Conservation (phyloP, 768 basidiomycete species). For the Pleurotus tuber-regium region DNA sequence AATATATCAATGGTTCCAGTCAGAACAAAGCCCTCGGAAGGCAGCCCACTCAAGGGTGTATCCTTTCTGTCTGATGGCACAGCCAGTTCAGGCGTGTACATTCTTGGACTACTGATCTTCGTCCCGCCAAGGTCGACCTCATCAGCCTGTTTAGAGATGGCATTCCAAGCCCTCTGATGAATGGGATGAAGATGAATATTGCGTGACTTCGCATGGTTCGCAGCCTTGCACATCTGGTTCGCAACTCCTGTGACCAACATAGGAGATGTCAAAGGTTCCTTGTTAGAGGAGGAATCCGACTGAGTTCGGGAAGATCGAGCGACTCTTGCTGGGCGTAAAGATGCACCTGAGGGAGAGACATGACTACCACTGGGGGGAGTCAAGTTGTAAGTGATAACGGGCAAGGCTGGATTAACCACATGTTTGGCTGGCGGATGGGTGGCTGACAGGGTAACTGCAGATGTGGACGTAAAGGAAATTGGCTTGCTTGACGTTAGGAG, state of each 20-base stretch:
- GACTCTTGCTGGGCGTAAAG: not conserved
- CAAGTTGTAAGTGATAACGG: too few species aligned
- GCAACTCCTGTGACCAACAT: not conserved
- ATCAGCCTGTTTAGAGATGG: not conserved
- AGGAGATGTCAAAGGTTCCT: not conserved
- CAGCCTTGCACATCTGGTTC: not conserved
- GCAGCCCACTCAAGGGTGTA: not conserved
- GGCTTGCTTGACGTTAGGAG: not conserved
- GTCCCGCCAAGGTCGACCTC: not conserved
- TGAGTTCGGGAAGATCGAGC: too few species aligned
- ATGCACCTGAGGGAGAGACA: not conserved
- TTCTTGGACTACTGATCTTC: not conserved
- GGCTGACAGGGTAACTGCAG: not conserved
- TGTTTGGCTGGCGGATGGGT: not conserved
- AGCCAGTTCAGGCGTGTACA: not conserved
- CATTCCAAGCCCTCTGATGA: not conserved
- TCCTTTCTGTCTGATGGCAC: not conserved
- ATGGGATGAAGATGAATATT: not conserved
- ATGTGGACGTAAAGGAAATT: too few species aligned
- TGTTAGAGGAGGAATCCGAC: not conserved
- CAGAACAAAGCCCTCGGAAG: constrained; percentile 4
- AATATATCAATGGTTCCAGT: not conserved
- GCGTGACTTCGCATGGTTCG: not conserved
- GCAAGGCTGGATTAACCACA: not conserved
- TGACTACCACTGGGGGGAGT: too few species aligned